These are phyloP conservation scores for Eimeria falciformis DNA, from an alignment of 169 alveolate genomes.

Conservation along the genomic window DNA sequence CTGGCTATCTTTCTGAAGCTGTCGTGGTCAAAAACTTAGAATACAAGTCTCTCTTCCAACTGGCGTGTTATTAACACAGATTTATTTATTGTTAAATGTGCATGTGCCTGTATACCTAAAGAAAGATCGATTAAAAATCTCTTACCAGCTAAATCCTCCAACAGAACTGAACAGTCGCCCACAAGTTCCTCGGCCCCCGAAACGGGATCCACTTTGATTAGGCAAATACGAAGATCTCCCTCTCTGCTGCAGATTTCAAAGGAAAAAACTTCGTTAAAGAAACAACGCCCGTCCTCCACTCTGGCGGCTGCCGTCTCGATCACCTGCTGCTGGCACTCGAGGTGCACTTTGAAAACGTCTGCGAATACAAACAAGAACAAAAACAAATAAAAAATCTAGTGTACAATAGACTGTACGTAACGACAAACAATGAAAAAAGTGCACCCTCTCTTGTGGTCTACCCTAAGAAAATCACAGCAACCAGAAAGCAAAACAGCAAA, in stretches of 20 bases:
- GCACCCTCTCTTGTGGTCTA: too few species aligned
- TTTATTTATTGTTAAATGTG: not conserved
- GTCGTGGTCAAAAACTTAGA: not conserved
- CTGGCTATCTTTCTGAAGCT: too few species aligned
- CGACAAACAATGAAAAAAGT: not conserved
- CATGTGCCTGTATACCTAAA: not conserved
- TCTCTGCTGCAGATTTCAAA: constrained; percentile 53
- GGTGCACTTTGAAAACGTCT: constrained; percentile 68
- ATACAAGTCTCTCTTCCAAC: not conserved
- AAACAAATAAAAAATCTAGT: too few species aligned
- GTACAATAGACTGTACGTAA: too few species aligned
- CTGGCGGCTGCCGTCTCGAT: constrained; percentile 68
- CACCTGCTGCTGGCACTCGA: constrained; percentile 75
- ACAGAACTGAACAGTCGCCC: constrained; percentile 64
- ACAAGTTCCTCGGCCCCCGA: constrained; percentile 68
- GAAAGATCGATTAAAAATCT: not conserved
- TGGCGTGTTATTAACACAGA: not conserved
- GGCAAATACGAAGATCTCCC: constrained; percentile 63
- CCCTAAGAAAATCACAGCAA: too few species aligned
- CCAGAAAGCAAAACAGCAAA: not conserved
- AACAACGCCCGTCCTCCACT: constrained; percentile 48
- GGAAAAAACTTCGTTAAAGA: constrained; percentile 62
- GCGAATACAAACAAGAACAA: not conserved
- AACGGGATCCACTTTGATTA: constrained; percentile 60
- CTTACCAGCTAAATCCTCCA: constrained; percentile 53